Evolutionary conservation across 495 filamentous ascomycete species (phyloP), one percentile per base, ranked within the genome.

Genomic region (Neurospora intermedia): DNA sequence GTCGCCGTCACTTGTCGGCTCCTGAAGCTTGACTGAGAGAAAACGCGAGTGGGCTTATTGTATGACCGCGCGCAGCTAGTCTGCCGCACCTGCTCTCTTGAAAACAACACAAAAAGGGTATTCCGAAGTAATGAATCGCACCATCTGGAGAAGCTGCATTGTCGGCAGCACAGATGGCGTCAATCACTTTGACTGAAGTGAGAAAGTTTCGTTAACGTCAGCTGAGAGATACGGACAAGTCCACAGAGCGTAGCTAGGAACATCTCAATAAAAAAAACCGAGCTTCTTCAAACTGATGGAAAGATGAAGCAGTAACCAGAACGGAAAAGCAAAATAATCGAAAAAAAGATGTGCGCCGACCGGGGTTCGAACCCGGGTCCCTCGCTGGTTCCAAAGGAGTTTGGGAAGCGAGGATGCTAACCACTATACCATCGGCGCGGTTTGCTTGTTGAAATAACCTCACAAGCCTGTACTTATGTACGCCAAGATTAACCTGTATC

Each of bases 321-420:
- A 4, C 6, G 2, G 10, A 27, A 18, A 4, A 38, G 23, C 0
- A 62, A 62, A 62, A 62, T 35, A 66, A 62, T 23, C 13, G 7
- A 10, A 66, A 62, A 62, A 66, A 66, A 35, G 27, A 18, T 9
- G 27, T 66, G 54, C 54, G 54, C 54, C 54, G 54, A 66, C 54
- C 54, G 54, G 54, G 54, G 54, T 66, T 66, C 54, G 54, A 66
- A 66, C 54, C 54, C 54, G 54, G 54, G 54, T 66, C 54, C 54
- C 54, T 66, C 54, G 54, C 54, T 66, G 27, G 7, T 35, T 66
- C 54, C 54, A 66, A 66, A 66, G 54, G 23, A 66, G 6, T 66
- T 66, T 66, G 54, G 54, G 54, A 66, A 66, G 54, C 54, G 54
- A 66, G 54, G 54, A 66, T 66, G 54, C 54, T 66, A 66, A 66